Evolutionary conservation across 2,329 filamentous ascomycete species (phyloP).

Genomic region (Aspergillus pseudoviridinutans): DNA sequence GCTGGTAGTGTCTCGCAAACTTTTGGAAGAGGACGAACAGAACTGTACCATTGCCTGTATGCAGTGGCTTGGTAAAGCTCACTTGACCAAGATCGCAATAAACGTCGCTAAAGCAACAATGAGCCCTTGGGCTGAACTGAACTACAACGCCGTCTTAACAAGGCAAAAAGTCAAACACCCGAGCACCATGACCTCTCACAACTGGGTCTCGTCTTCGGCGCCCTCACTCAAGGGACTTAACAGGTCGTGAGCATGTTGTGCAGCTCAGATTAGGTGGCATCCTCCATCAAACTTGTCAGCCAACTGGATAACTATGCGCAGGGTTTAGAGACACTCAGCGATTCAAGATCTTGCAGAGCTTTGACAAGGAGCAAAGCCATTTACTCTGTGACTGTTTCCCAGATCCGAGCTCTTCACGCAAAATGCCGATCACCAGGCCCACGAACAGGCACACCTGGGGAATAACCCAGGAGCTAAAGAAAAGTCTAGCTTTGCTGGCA

Average conservation of each 20-base stretch:
- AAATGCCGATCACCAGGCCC: too few species aligned
- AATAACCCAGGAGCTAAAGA: too few species aligned
- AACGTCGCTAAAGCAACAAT: background rate
- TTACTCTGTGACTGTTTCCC: too few species aligned
- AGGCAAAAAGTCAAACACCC: background rate
- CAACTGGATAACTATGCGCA: too few species aligned
- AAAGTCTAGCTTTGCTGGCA: too few species aligned
- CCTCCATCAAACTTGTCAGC: background rate
- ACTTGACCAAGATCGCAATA: background rate
- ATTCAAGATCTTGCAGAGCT: too few species aligned
- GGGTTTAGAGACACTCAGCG: too few species aligned
- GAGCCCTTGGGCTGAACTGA: background rate
- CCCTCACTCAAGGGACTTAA: background rate
- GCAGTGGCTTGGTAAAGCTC: background rate
- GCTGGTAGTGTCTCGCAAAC: too few species aligned
- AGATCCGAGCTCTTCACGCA: too few species aligned
- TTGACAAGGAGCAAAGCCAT: too few species aligned
- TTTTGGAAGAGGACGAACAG: background rate
- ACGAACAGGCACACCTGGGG: too few species aligned
- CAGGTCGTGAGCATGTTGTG: background rate
- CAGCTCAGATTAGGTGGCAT: background rate
- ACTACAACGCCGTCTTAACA: background rate
- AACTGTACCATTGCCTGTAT: background rate
- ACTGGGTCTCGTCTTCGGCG: background rate
- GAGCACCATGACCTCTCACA: background rate